A percentile compares a stretch with the other conserved stretches of the same genome.
Conservation (phyloP, 805 yeast genomes). For the Candida morakotiae region DNA sequence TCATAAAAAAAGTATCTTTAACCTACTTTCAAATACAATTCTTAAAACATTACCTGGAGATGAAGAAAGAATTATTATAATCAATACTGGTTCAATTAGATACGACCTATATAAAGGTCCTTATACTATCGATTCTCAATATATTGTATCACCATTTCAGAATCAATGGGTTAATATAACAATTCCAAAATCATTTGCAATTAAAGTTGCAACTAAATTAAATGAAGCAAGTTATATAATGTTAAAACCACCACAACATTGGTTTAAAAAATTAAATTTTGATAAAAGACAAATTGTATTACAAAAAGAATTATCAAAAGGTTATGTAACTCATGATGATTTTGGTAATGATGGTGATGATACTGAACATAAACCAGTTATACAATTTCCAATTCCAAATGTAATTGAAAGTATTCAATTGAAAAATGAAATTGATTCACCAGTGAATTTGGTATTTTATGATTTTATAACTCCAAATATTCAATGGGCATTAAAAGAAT, state of each 20-base stretch:
- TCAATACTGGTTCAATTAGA: constrained; percentile 85
- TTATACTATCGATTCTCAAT: constrained; percentile 75
- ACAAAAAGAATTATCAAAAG: constrained; percentile 41
- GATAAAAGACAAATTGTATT: constrained; percentile 1
- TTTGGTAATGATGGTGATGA: constrained; percentile 85
- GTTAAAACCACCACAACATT: constrained; percentile 20
- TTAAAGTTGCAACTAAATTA: constrained; percentile 47
- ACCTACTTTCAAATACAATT: constrained; percentile 54
- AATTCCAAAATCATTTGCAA: constrained; percentile 57
- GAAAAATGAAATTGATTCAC: constrained; percentile 15
- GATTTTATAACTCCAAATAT: constrained; percentile 57
- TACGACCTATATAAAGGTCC: constrained; percentile 84
- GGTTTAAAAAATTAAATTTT: neutral
- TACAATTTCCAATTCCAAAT: constrained; percentile 66
- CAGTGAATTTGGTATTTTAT: constrained; percentile 72
- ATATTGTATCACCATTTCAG: constrained; percentile 78
- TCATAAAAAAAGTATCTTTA: constrained; percentile 48
- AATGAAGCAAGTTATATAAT: constrained; percentile 52
- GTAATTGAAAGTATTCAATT: constrained; percentile 57
- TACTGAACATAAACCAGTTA: constrained; percentile 61
- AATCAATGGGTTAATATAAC: constrained; percentile 72
- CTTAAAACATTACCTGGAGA: constrained; percentile 43
- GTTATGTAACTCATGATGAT: constrained; percentile 83
- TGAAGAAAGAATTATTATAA: constrained; percentile 44
- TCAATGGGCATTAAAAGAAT: constrained; percentile 24